These are phyloP conservation scores for Pseudogymnoascus sp. DNA, from an alignment of 2,329 filamentous ascomycete species.

Conservation along the genomic window DNA sequence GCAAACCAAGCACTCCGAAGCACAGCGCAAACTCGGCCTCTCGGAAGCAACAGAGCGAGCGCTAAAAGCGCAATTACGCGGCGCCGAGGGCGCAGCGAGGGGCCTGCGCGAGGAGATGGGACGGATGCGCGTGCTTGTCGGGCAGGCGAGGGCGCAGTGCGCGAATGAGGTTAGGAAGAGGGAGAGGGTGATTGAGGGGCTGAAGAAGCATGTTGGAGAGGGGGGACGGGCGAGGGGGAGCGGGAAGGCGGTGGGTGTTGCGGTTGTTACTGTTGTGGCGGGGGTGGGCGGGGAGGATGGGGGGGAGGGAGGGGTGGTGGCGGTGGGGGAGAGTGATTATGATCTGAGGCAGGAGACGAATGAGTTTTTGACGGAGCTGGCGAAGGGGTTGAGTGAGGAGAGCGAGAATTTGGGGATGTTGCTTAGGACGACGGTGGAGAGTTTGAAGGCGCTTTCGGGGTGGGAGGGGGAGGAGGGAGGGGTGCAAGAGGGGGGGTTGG, in stretches of 20 bases:
- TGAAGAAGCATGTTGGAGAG: conserved; percentile 81
- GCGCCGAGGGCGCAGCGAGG: conserved; percentile 65
- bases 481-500: conserved; percentile 18
- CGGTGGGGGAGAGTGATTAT: conserved; percentile 36
- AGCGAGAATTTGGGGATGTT: conserved; percentile 75
- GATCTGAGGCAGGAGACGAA: conserved; percentile 81
- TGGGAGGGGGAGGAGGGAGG: conserved; percentile 35
- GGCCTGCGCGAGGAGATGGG: conserved; percentile 77
- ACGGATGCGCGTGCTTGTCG: conserved; percentile 68
- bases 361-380: conserved; percentile 78
- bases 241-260: conserved; percentile 45
- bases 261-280: conserved; percentile 50
- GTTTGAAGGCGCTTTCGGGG: conserved; percentile 62
- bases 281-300: conserved; percentile 38
- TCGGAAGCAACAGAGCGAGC: conserved; percentile 64
- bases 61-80: conserved; percentile 60
- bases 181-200: conserved; percentile 76
- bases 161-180: conserved; percentile 86
- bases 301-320: conserved; percentile 14
- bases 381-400: conserved; percentile 78
- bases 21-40: conserved; percentile 47
- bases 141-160: conserved; percentile 78
- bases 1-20: conserved; percentile 45
- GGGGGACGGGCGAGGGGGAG: conserved; percentile 54
- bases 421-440: conserved; percentile 61